These are phyloP conservation scores for Kokia cookei DNA, from an alignment of 441 rosid genomes.

Conservation along the genomic window DNA sequence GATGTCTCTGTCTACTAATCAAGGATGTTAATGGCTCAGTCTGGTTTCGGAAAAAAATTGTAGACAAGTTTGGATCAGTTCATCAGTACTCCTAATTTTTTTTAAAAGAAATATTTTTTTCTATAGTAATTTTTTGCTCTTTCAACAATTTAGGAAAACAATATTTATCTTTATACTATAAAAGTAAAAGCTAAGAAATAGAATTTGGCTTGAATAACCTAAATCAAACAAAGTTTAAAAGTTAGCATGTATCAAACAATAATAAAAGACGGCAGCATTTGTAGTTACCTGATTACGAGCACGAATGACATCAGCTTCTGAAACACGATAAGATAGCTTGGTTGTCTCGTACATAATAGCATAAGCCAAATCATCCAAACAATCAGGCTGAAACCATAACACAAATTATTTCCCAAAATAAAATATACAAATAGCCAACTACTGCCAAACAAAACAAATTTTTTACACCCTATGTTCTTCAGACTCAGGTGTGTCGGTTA, in stretches of 20 bases:
- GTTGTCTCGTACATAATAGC: conserved; percentile 84
- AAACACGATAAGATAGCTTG: conserved; percentile 82
- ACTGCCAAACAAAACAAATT: neutral
- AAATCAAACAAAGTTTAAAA: neutral
- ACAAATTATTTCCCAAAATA: conserved; percentile 2
- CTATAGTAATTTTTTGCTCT: neutral
- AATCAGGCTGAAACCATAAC: conserved; percentile 62
- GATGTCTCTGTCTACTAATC: neutral
- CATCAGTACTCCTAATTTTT: neutral
- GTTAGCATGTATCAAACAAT: neutral
- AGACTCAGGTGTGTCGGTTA: neutral
- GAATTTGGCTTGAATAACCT: neutral
- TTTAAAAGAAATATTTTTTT: neutral
- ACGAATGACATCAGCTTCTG: conserved; percentile 91
- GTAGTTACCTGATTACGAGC: conserved; percentile 88
- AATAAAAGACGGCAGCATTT: neutral
- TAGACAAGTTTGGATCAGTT: neutral
- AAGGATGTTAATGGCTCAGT: neutral
- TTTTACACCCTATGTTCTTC: neutral
- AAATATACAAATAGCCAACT: neutral
- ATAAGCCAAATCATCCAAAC: conserved; percentile 89
- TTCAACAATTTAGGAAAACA: neutral
- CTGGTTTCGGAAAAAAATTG: neutral
- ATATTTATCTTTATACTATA: neutral
- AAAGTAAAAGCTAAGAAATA: neutral